Conservation (phyloP, 192 early-diverging fungal genomes). For the Gamsiella multidivaricata region DNA sequence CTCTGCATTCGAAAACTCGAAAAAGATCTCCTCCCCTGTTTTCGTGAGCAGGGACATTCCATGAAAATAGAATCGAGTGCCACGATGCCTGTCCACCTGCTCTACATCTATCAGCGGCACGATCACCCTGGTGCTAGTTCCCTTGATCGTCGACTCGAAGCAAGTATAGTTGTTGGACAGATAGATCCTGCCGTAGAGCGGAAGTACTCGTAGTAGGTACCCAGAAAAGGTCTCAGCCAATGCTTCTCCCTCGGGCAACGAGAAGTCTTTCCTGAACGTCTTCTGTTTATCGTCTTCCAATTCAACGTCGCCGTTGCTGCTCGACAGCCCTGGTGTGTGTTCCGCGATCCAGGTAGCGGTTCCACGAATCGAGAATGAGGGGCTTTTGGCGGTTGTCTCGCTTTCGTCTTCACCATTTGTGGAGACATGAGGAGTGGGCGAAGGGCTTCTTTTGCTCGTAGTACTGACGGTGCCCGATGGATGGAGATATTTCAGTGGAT, state of each 20-base stretch:
- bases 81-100: constrained; percentile 55
- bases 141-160: constrained; percentile 68
- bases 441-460: not conserved
- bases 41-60: constrained; percentile 58
- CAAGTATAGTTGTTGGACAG: constrained; percentile 70
- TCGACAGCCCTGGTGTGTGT: constrained; percentile 8
- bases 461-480: not conserved
- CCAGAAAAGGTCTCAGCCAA: constrained; percentile 61
- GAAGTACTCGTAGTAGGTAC: constrained; percentile 62
- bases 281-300: constrained; percentile 37
- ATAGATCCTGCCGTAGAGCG: constrained; percentile 70
- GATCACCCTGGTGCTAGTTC: constrained; percentile 61
- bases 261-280: constrained; percentile 64
- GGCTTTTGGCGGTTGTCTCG: no score
- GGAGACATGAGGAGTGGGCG: not conserved
- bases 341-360: constrained; percentile 50
- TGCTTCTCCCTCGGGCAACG: constrained; percentile 63
- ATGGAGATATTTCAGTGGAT: constrained; percentile 16
- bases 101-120: constrained; percentile 67
- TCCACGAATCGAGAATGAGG: constrained; percentile 38
- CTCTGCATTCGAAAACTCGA: constrained; percentile 64
- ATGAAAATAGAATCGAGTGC: constrained; percentile 58
- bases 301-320: constrained; percentile 4
- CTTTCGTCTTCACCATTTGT: not conserved
- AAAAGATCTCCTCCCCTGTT: constrained; percentile 62